A percentile compares a stretch with the other conserved stretches of the same genome.
Conservation (phyloP, 306 rosid genomes). For the Quercus suber region DNA sequence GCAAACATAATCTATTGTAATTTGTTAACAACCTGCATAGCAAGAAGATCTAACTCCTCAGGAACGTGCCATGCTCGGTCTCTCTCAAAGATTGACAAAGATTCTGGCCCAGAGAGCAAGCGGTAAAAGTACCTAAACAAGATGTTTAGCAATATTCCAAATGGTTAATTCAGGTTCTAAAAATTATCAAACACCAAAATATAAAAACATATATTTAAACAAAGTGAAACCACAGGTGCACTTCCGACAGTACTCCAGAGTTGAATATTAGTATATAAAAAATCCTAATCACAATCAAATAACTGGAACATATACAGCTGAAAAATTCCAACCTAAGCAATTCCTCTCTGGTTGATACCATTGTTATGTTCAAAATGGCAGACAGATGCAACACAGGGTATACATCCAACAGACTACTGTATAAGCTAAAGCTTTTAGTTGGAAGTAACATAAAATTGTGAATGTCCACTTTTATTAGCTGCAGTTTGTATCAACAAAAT, state of each 20-base stretch:
- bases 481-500: constrained; percentile 4
- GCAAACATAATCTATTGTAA: constrained; percentile 2
- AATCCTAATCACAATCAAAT: not conserved
- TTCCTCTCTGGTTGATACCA: not conserved
- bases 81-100: constrained; percentile 77
- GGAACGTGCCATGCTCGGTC: constrained; percentile 88
- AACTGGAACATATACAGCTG: not conserved
- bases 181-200: constrained; percentile 7
- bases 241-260: not conserved
- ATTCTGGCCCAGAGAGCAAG: constrained; percentile 73
- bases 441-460: not conserved
- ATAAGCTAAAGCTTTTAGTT: not conserved
- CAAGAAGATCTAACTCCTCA: constrained; percentile 64
- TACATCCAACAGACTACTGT: not conserved
- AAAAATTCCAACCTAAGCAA: not conserved
- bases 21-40: constrained; percentile 75
- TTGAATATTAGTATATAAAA: not conserved
- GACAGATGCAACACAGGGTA: not conserved
- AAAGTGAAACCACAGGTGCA: not conserved
- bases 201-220: not conserved
- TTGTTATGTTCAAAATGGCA: not conserved
- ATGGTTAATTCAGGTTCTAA: not conserved
- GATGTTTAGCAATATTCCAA: constrained; percentile 7
- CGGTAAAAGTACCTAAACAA: constrained; percentile 78
- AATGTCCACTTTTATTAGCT: not conserved